A percentile compares a stretch with the other conserved stretches of the same genome.
phyloP scores from a whole-genome alignment of 2,329 filamentous ascomycete genomes.

The Tolypocladium capitatum region DNA sequence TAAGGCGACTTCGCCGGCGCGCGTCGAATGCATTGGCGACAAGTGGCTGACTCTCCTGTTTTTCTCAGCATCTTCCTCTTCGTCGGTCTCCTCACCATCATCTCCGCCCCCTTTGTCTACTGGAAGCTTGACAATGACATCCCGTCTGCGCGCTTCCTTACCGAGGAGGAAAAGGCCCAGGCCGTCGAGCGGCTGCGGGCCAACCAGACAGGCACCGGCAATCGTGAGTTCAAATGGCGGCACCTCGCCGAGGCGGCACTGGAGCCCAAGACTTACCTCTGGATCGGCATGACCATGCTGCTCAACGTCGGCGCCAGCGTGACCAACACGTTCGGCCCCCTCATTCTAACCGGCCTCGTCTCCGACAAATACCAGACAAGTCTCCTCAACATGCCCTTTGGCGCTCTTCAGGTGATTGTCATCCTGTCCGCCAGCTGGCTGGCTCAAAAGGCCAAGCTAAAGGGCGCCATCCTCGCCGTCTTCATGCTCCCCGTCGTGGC shows the following conservation, averaged over 20 bases:
- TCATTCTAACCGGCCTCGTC: constrained; percentile 48
- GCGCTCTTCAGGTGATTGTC: constrained; percentile 44
- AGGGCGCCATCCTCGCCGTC: constrained; percentile 38
- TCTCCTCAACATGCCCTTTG: constrained; percentile 55
- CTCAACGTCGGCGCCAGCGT: constrained; percentile 53
- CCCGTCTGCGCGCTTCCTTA: constrained; percentile 41
- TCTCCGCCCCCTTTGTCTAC: constrained; percentile 44
- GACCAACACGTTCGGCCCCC: constrained; percentile 50
- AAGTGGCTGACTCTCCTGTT: background rate
- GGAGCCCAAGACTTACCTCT: constrained; percentile 44
- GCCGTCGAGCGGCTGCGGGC: constrained; percentile 58
- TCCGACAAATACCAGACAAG: constrained; percentile 44
- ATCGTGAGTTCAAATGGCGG: constrained; percentile 52
- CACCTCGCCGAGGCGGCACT: constrained; percentile 43
- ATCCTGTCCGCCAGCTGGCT: constrained; percentile 46
- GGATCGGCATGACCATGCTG: constrained; percentile 44
- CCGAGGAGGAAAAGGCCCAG: constrained; percentile 50
- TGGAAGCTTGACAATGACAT: constrained; percentile 48
- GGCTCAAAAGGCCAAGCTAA: constrained; percentile 41
- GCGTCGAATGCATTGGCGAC: background rate
- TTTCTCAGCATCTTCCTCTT: constrained; percentile 37
- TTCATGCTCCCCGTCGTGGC: constrained; percentile 48
- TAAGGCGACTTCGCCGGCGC: background rate
- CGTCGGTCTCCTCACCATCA: constrained; percentile 46
- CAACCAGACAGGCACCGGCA: constrained; percentile 65